phyloP scores from a whole-genome alignment of 305 asterid species.

The Fraxinus platypoda region DNA sequence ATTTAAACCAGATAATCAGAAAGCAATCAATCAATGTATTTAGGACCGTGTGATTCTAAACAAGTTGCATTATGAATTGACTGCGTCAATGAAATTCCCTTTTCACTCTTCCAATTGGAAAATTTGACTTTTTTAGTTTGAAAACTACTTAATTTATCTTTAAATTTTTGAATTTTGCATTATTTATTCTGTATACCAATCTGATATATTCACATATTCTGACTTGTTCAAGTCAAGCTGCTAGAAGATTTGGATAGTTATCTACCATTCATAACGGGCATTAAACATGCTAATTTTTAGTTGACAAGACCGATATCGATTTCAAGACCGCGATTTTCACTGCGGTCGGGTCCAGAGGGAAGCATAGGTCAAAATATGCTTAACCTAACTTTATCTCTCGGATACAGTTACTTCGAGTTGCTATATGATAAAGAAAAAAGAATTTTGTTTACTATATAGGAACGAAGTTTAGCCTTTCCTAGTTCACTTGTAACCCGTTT shows the following conservation, averaged over 20 bases:
- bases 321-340: not conserved
- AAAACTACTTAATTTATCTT: too few species aligned
- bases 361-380: not conserved
- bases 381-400: too few species aligned
- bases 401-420: too few species aligned
- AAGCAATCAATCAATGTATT: not conserved
- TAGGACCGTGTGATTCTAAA: constrained; percentile 8
- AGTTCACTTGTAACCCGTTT: too few species aligned
- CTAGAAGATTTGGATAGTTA: not conserved
- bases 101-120: not conserved
- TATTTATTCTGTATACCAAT: not conserved
- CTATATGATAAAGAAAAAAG: too few species aligned
- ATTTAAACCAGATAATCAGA: not conserved
- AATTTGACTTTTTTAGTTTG: not conserved
- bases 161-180: too few species aligned
- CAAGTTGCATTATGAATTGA: constrained; percentile 25
- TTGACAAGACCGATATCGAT: not conserved
- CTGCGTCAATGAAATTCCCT: not conserved
- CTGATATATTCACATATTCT: not conserved
- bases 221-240: not conserved
- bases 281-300: not conserved
- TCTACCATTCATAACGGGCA: too few species aligned
- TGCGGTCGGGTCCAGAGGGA: not conserved
- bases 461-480: too few species aligned
- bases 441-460: too few species aligned